These are phyloP conservation scores for Fraxinus dipetala DNA, from an alignment of 305 asterid species.

Conservation along the genomic window DNA sequence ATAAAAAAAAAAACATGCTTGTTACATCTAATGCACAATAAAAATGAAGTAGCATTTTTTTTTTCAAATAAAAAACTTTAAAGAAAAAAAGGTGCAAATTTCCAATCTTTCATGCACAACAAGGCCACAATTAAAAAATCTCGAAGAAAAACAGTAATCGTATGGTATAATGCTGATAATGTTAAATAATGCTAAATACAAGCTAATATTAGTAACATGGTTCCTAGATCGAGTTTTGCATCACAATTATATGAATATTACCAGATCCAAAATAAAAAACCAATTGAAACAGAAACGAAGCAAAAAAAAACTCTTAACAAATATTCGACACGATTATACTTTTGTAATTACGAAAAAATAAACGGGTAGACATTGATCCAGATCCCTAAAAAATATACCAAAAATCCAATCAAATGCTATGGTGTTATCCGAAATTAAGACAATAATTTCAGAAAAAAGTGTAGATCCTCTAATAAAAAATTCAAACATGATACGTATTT, in stretches of 20 bases:
- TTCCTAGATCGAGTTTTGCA: not conserved
- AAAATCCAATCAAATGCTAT: not conserved
- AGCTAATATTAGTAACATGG: not conserved
- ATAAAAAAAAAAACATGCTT: not conserved
- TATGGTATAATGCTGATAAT: not conserved
- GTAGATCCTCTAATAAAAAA: not conserved
- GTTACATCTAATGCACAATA: not conserved
- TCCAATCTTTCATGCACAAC: not conserved
- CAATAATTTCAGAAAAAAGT: not conserved
- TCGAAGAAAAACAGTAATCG: not conserved
- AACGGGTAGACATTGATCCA: not conserved
- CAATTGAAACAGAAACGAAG: not conserved
- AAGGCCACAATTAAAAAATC: not conserved
- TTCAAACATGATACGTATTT: not conserved
- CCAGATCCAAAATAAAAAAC: not conserved
- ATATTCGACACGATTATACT: not conserved
- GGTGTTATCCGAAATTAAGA: not conserved
- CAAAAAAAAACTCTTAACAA: not conserved
- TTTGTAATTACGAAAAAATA: not conserved
- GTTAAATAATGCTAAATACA: not conserved
- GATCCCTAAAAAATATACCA: not conserved
- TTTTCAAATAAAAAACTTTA: not conserved
- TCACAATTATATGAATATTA: not conserved
- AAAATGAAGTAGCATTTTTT: not conserved
- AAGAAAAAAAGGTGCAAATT: not conserved